Evolutionary conservation across 129 eudicot genomes (phyloP).

Genomic region (Heracleum sosnowskyi): DNA sequence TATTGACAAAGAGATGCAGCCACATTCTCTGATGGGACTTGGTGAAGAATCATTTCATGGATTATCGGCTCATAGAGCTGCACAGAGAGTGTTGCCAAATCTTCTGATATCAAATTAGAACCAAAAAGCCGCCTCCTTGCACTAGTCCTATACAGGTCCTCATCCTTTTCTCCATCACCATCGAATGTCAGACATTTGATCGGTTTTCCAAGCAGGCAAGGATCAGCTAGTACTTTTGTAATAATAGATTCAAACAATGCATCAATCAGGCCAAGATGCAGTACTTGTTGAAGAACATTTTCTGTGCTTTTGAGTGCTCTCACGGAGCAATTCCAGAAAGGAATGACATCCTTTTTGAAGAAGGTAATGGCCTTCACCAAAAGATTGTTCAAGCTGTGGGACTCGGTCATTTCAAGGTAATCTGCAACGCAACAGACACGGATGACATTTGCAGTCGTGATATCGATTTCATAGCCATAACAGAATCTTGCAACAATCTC

Average conservation of each 20-base stretch:
- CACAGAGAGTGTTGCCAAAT: conserved; percentile 29
- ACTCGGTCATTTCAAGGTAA: conserved; percentile 44
- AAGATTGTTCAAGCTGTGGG: conserved; percentile 33
- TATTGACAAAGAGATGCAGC: conserved; percentile 42
- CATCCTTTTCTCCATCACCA: conserved; percentile 10
- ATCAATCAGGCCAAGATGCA: conserved; percentile 28
- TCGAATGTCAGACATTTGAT: conserved; percentile 6
- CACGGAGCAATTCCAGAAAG: conserved; percentile 37
- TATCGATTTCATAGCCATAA: conserved; percentile 30
- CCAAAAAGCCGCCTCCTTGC: conserved; percentile 34
- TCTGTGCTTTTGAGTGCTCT: conserved; percentile 24
- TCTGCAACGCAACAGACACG: conserved; percentile 28
- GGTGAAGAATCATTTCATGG: conserved; percentile 18
- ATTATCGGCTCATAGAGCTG: conserved; percentile 30
- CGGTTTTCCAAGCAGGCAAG: conserved; percentile 38
- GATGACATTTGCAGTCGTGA: conserved; percentile 29
- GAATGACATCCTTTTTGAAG: conserved; percentile 22
- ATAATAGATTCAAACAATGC: conserved; percentile 25
- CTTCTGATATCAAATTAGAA: conserved; percentile 22
- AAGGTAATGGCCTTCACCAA: conserved; percentile 19
- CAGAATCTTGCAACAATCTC: conserved; percentile 47
- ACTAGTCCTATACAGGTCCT: conserved; percentile 13
- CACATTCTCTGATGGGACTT: conserved; percentile 35
- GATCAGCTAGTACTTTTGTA: conserved; percentile 23
- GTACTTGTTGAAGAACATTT: conserved; percentile 20